Evolutionary conservation across 768 basidiomycete genomes (phyloP).

Genomic region (Termitomyces sp.): DNA sequence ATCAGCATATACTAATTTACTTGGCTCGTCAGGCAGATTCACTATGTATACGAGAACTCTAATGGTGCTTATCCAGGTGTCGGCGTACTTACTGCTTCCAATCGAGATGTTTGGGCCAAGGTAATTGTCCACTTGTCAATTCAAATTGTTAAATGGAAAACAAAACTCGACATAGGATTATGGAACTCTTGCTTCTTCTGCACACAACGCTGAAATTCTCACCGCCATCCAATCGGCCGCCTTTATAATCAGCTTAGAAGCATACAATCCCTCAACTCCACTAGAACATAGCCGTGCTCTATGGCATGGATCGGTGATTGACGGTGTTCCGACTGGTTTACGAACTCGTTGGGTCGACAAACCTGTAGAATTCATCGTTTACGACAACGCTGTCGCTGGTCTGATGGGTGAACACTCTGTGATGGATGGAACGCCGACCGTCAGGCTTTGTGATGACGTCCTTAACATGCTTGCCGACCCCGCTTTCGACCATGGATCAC

Average conservation of each 20-base stretch:
- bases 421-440: conserved; percentile 88
- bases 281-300: conserved; percentile 64
- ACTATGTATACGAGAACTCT: conserved; percentile 68
- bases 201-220: conserved; percentile 62
- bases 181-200: conserved; percentile 50
- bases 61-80: conserved; percentile 63
- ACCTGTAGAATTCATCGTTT: conserved; percentile 83
- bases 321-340: conserved; percentile 50
- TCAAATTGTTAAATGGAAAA: not conserved
- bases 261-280: conserved; percentile 45
- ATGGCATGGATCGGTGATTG: conserved; percentile 76
- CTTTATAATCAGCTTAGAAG: conserved; percentile 80
- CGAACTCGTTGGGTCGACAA: conserved; percentile 88
- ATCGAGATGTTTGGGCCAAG: conserved; percentile 89
- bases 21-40: conserved; percentile 55
- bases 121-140: conserved; percentile 29
- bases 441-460: conserved; percentile 67
- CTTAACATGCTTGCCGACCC: conserved; percentile 56
- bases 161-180: conserved; percentile 49
- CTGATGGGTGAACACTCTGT: conserved; percentile 92
- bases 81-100: conserved; percentile 73
- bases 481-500: conserved; percentile 59
- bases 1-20: not conserved
- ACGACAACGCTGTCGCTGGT: conserved; percentile 77
- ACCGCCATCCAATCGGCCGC: conserved; percentile 81